phyloP scores from a whole-genome alignment of 176 grass and related monocot species.

The Carex myosuroides region DNA sequence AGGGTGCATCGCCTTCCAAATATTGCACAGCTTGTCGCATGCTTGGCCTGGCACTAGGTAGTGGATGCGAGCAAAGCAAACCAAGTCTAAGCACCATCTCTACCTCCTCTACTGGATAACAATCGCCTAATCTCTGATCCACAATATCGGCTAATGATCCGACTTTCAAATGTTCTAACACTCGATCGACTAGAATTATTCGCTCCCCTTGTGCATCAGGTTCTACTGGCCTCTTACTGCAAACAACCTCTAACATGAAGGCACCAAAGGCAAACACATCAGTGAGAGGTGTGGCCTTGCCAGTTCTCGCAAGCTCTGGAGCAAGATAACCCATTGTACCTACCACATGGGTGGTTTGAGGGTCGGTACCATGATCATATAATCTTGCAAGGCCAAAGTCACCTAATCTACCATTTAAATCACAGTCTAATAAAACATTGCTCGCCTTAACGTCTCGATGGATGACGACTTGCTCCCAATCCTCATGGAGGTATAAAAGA shows the following conservation, averaged over 20 bases:
- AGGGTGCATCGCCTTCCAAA: slow-evolving; percentile 18
- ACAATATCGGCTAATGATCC: slow-evolving; percentile 16
- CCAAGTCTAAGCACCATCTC: slow-evolving; percentile 32
- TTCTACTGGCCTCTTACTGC: slow-evolving; percentile 31
- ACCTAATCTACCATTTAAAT: slow-evolving; percentile 37
- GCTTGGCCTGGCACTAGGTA: slow-evolving; percentile 22
- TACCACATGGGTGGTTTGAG: slow-evolving; percentile 38
- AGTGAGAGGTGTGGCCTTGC: slow-evolving; percentile 35
- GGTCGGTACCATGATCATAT: slow-evolving; percentile 40
- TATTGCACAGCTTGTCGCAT: slow-evolving; percentile 41
- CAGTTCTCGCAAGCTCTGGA: slow-evolving; percentile 35
- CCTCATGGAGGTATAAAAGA: slow-evolving; percentile 53
- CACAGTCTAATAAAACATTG: slow-evolving; percentile 46
- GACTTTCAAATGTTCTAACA: slow-evolving; percentile 28
- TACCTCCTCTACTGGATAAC: slow-evolving; percentile 19
- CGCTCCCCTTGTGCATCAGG: neutral
- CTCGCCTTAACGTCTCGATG: slow-evolving; percentile 62
- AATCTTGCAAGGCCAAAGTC: slow-evolving; percentile 63
- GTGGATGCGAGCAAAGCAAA: slow-evolving; percentile 42
- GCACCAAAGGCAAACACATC: slow-evolving; percentile 53
- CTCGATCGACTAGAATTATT: slow-evolving; percentile 19
- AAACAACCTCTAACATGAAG: slow-evolving; percentile 46
- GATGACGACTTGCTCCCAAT: slow-evolving; percentile 50
- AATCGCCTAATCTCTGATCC: slow-evolving; percentile 23
- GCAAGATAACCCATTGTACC: slow-evolving; percentile 57